Base-by-base conservation (phyloP, 352 stramenopile species). In the Hyphochytrium catenoides region DNA sequence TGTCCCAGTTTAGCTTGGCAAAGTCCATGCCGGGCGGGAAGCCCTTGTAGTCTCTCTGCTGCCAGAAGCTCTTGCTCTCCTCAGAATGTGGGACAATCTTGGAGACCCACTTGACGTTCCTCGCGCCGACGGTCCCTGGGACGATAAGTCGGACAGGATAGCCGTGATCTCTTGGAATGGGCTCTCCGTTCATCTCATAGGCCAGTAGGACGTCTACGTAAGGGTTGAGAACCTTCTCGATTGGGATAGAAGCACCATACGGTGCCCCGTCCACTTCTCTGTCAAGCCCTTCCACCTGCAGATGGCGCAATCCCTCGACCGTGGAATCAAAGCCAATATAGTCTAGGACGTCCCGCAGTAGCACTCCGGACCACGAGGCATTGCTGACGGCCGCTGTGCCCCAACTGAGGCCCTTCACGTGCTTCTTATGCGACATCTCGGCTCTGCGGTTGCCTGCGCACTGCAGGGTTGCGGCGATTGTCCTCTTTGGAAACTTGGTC, bases 161-260 rank as follows among this genome's bases (percentile, higher is more conserved):
- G 5, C 91, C 90, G 48, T 98, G 91, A 52, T 98, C 89, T 1
- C 78, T 62, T 7, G 77, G 74, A 31, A 90, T 74, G 3, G 62
- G 62, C 43, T 78, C 62, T 5, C 63, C 91, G 50, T 98, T 98
- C 88, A 98, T 97, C 65, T 95, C 83, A 41, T 95, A 98, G 3
- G 85, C 86, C n/a, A 99, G 48, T 34, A 99, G 56, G 5, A 93
- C 81, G 42, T 99, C 92, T 18, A 90, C 90, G 32, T 79, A 72
- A 9, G 74, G 72, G 50, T 86, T 74, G 4, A 94, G 44, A 2
- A 86, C 91, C 26, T 94, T 98, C 17, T 73, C 57, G 30, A 94
- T 67, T 7, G 75, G 85, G 36, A 94, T 93, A 17, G 60, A 89
- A 2, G 74, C 74, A 4, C 75, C 72, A 38, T 87, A 87, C 25